Conservation (phyloP, 1,284 basidiomycete genomes). For the Gomphus bonarii region DNA sequence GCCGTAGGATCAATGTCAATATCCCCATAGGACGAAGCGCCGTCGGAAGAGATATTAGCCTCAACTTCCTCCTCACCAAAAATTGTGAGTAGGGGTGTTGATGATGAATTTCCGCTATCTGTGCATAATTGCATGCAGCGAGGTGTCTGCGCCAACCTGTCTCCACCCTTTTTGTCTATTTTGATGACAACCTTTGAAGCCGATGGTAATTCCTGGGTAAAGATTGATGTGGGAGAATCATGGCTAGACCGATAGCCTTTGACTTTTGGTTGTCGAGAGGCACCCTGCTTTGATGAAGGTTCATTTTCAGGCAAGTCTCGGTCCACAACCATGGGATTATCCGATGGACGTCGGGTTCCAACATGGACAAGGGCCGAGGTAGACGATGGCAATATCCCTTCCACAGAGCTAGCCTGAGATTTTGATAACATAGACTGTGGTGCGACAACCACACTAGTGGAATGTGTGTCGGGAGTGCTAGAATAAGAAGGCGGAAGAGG, state of each 20-base stretch:
- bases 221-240: background rate
- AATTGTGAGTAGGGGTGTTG: background rate
- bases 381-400: background rate
- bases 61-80: background rate
- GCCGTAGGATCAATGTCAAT: conserved; percentile 6
- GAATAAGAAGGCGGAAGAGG: background rate
- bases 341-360: background rate
- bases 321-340: background rate
- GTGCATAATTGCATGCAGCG: background rate
- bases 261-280: background rate
- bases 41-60: conserved; percentile 1
- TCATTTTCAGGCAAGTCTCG: background rate
- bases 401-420: background rate
- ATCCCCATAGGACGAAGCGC: conserved; percentile 9
- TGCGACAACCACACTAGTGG: background rate
- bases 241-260: background rate
- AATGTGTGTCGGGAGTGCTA: background rate
- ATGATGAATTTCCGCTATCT: background rate
- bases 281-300: background rate
- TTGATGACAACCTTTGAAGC: background rate
- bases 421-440: background rate
- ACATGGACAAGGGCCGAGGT: background rate
- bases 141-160: background rate
- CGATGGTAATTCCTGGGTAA: background rate
- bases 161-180: background rate